These are phyloP conservation scores for Cryphonectria naterciae DNA, from an alignment of 2,329 filamentous ascomycete genomes.

Conservation along the genomic window DNA sequence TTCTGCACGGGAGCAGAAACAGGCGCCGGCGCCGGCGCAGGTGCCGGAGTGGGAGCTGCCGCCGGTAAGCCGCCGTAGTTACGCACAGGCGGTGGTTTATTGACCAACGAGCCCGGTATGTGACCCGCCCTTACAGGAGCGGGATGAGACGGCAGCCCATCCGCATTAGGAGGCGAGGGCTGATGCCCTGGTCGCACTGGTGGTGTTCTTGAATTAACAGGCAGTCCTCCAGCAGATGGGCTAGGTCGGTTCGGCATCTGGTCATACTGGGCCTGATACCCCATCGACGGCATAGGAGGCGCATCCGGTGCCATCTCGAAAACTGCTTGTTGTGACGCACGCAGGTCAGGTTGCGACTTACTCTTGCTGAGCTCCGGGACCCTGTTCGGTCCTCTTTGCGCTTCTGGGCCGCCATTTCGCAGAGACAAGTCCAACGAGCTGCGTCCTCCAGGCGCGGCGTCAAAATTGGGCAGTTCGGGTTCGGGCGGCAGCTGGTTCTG, in stretches of 20 bases:
- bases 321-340: constrained; percentile 66
- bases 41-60: constrained; percentile 33
- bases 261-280: constrained; percentile 21
- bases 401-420: constrained; percentile 43
- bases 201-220: constrained; percentile 33
- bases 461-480: constrained; percentile 49
- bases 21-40: constrained; percentile 29
- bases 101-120: constrained; percentile 62
- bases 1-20: constrained; percentile 8
- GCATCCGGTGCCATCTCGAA: constrained; percentile 75
- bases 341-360: constrained; percentile 70
- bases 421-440: constrained; percentile 55
- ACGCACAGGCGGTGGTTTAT: constrained; percentile 62
- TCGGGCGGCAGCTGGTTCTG: constrained; percentile 35
- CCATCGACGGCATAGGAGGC: constrained; percentile 50
- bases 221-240: constrained; percentile 32
- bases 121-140: constrained; percentile 66
- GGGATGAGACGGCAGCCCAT: constrained; percentile 63
- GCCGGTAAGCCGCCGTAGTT: constrained; percentile 57
- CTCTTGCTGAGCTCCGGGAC: constrained; percentile 61
- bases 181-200: constrained; percentile 37
- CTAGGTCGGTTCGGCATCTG: constrained; percentile 30
- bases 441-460: constrained; percentile 43
- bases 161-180: constrained; percentile 42
- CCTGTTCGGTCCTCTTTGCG: constrained; percentile 55